Percentiles rank a stretch among this genome's conserved stretches.
Evolutionary conservation across 2,329 filamentous ascomycete genomes (phyloP).

Genomic region (Domatiomyces catenatus): DNA sequence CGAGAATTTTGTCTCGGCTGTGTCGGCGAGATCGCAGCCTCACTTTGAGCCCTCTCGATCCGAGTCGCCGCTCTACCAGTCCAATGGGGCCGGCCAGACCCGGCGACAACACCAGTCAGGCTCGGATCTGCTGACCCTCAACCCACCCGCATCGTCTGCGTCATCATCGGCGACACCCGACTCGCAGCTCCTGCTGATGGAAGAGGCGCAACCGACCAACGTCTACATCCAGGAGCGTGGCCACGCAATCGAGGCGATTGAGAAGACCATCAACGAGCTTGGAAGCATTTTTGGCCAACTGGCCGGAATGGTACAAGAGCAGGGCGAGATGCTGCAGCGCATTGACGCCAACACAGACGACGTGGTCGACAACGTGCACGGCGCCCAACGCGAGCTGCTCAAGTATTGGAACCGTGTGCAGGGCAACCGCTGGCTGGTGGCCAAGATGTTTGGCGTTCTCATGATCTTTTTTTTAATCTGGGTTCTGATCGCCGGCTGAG

Average conservation of each 20-base stretch:
- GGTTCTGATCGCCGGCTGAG: slow-evolving; percentile 43
- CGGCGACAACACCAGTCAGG: slow-evolving; percentile 44
- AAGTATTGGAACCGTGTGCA: slow-evolving; percentile 95
- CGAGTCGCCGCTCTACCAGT: slow-evolving; percentile 74
- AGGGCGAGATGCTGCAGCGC: slow-evolving; percentile 92
- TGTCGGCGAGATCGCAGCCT: slow-evolving; percentile 59
- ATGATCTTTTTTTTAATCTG: slow-evolving; percentile 84
- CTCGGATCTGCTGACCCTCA: slow-evolving; percentile 64
- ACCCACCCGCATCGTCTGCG: slow-evolving; percentile 44
- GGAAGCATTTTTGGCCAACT: slow-evolving; percentile 88
- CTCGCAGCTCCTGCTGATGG: slow-evolving; percentile 81
- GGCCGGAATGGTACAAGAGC: slow-evolving; percentile 91
- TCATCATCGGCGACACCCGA: slow-evolving; percentile 48
- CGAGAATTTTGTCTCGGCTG: slow-evolving; percentile 89
- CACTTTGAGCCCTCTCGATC: slow-evolving; percentile 51
- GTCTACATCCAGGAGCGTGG: slow-evolving; percentile 85
- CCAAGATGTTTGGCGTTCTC: slow-evolving; percentile 64
- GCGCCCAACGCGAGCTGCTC: slow-evolving; percentile 82
- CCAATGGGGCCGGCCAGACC: slow-evolving; percentile 40
- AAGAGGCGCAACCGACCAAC: slow-evolving; percentile 74
- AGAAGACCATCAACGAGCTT: slow-evolving; percentile 83
- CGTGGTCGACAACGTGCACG: slow-evolving; percentile 95
- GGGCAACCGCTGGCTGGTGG: slow-evolving; percentile 88
- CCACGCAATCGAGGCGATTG: slow-evolving; percentile 91
- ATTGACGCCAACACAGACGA: slow-evolving; percentile 87